These are phyloP conservation scores for Colletotrichum sp. DNA, from an alignment of 2,329 filamentous ascomycete species.

Conservation along the genomic window DNA sequence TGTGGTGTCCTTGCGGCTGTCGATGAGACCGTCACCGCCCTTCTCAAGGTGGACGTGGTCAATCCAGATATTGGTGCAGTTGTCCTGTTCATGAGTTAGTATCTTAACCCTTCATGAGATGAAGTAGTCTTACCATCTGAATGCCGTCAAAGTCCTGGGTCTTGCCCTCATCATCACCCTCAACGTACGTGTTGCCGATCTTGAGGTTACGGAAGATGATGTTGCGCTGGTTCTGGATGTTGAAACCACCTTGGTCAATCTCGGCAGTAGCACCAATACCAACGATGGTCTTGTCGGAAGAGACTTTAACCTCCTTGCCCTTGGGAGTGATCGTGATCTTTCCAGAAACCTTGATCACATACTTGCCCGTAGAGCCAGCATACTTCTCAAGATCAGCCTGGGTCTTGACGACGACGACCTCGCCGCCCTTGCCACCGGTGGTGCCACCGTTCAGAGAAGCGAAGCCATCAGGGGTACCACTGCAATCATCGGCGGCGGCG, in stretches of 20 bases:
- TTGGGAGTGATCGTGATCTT: slow-evolving; percentile 25
- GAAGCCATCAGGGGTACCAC: slow-evolving; percentile 22
- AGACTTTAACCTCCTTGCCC: slow-evolving; percentile 23
- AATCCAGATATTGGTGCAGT: slow-evolving; percentile 29
- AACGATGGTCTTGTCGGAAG: slow-evolving; percentile 28
- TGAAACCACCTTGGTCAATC: slow-evolving; percentile 27
- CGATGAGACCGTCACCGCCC: slow-evolving; percentile 27
- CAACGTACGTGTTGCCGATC: slow-evolving; percentile 21
- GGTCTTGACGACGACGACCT: slow-evolving; percentile 23
- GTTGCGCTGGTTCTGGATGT: slow-evolving; percentile 24
- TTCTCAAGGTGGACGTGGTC: slow-evolving; percentile 28
- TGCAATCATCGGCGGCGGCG: slow-evolving; percentile 4
- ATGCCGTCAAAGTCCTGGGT: slow-evolving; percentile 28
- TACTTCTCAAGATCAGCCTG: slow-evolving; percentile 27
- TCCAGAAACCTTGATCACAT: slow-evolving; percentile 27
- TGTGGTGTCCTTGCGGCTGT: slow-evolving; percentile 29
- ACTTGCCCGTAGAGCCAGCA: slow-evolving; percentile 22
- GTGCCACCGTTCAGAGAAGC: slow-evolving; percentile 28
- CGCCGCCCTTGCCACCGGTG: slow-evolving; percentile 25
- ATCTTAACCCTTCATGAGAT: rapidly evolving
- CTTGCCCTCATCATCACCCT: slow-evolving; percentile 25
- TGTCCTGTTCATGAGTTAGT: not conserved
- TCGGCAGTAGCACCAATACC: slow-evolving; percentile 26
- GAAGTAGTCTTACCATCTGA: slow-evolving; percentile 20
- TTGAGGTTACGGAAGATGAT: slow-evolving; percentile 28